These are phyloP conservation scores for Psilocybe azurescens DNA, from an alignment of 768 basidiomycete species.

Conservation along the genomic window DNA sequence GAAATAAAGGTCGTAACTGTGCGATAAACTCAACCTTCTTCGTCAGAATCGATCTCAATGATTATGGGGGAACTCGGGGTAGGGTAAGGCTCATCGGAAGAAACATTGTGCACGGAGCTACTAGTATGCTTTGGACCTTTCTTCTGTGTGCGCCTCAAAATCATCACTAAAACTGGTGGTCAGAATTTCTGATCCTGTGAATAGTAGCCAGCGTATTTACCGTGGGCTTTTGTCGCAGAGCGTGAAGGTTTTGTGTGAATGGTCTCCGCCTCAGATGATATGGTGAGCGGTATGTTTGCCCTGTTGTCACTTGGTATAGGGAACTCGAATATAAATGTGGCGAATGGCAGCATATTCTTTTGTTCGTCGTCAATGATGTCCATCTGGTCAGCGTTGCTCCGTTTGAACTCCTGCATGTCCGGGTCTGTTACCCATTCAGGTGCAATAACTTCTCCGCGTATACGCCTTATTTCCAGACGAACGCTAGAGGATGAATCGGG, in stretches of 20 bases:
- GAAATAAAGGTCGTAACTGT: background rate
- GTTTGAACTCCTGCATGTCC: background rate
- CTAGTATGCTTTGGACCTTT: too few relatives aligned
- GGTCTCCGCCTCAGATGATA: background rate
- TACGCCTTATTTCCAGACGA: conserved; percentile 8
- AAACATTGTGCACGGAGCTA: too few relatives aligned
- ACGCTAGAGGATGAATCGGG: background rate
- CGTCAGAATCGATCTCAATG: background rate
- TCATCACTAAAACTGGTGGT: background rate
- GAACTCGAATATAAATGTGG: conserved; percentile 5
- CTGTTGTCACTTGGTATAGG: background rate
- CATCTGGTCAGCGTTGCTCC: background rate
- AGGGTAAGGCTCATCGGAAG: background rate
- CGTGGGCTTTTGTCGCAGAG: background rate
- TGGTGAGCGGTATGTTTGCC: background rate
- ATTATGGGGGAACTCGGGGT: background rate
- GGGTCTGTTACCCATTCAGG: background rate
- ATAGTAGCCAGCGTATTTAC: background rate
- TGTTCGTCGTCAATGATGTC: conserved; percentile 11
- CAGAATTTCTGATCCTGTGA: background rate
- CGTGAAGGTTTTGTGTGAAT: background rate
- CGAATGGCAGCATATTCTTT: conserved; percentile 3
- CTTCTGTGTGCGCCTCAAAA: background rate
- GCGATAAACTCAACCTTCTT: background rate
- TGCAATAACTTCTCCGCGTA: background rate